Evolutionary conservation across 768 basidiomycete genomes (phyloP).

Genomic region (Lyophyllum semitale): DNA sequence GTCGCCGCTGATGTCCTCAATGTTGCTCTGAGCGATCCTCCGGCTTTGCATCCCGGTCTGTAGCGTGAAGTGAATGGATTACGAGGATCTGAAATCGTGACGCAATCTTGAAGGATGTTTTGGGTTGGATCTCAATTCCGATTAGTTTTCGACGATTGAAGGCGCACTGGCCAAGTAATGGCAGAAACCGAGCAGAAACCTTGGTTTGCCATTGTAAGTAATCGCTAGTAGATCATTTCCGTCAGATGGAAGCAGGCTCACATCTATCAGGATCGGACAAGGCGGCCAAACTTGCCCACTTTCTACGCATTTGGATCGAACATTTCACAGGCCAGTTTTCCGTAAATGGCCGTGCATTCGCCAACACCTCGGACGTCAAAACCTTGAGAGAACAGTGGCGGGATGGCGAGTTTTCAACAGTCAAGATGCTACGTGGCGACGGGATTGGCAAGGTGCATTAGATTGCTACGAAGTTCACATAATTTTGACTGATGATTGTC

Average conservation of each 20-base stretch:
- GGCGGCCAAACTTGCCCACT: constrained; percentile 17
- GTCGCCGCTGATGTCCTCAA: constrained; percentile 31
- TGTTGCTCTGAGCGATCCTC: constrained; percentile 22
- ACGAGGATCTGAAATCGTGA: background rate
- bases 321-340: too few species aligned
- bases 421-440: background rate
- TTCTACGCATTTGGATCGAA: too few species aligned
- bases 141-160: constrained; percentile 16
- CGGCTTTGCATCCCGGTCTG: constrained; percentile 36
- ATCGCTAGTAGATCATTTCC: background rate
- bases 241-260: background rate
- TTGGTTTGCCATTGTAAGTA: constrained; percentile 13
- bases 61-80: constrained; percentile 33
- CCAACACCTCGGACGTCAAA: background rate
- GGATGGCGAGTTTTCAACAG: background rate
- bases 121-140: background rate
- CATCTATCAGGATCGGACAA: constrained; percentile 3
- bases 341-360: constrained; percentile 2
- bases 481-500: too few species aligned
- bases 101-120: background rate
- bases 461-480: background rate
- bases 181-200: constrained; percentile 13
- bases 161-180: constrained; percentile 4
- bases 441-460: background rate
- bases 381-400: background rate